A percentile compares a stretch with the other conserved stretches of the same genome.
Evolutionary conservation across 768 basidiomycete genomes (phyloP).

Genomic region (Gymnopilus dilepis): DNA sequence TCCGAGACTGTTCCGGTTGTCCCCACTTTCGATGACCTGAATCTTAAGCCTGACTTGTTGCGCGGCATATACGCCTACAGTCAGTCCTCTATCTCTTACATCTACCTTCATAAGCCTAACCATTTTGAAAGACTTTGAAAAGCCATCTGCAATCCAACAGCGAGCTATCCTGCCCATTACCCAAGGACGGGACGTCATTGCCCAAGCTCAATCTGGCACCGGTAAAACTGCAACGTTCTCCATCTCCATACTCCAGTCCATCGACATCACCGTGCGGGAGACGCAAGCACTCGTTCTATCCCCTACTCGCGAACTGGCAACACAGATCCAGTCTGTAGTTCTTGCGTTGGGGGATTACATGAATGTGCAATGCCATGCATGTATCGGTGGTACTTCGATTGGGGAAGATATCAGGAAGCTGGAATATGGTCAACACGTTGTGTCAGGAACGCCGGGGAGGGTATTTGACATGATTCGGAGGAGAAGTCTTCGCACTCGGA

Average conservation of each 20-base stretch:
- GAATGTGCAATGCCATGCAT: slow-evolving; percentile 99
- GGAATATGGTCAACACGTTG: slow-evolving; percentile 96
- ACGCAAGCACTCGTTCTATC: slow-evolving; percentile 96
- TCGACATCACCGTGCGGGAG: slow-evolving; percentile 93
- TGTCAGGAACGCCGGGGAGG: slow-evolving; percentile 96
- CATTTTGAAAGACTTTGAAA: slow-evolving; percentile 79
- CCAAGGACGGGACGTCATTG: slow-evolving; percentile 96
- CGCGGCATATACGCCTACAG: slow-evolving; percentile 99
- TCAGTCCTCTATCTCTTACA: slow-evolving; percentile 40
- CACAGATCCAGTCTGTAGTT: slow-evolving; percentile 98
- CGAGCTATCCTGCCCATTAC: slow-evolving; percentile 96
- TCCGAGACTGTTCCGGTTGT: slow-evolving; percentile 90
- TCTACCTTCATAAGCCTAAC: background rate
- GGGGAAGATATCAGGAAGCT: slow-evolving; percentile 98
- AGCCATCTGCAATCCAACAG: slow-evolving; percentile 98
- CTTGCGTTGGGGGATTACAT: slow-evolving; percentile 98
- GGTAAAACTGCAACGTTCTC: slow-evolving; percentile 99
- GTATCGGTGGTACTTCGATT: slow-evolving; percentile 96
- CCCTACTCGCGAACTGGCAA: slow-evolving; percentile 97
- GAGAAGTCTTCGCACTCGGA: slow-evolving; percentile 89
- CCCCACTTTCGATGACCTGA: slow-evolving; percentile 88
- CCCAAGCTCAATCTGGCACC: slow-evolving; percentile 98
- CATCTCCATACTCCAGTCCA: slow-evolving; percentile 96
- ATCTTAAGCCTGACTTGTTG: slow-evolving; percentile 92
- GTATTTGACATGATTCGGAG: slow-evolving; percentile 99